phyloP scores from a whole-genome alignment of 1,284 basidiomycete species.

The Cutaneotrichosporon cavernicola region DNA sequence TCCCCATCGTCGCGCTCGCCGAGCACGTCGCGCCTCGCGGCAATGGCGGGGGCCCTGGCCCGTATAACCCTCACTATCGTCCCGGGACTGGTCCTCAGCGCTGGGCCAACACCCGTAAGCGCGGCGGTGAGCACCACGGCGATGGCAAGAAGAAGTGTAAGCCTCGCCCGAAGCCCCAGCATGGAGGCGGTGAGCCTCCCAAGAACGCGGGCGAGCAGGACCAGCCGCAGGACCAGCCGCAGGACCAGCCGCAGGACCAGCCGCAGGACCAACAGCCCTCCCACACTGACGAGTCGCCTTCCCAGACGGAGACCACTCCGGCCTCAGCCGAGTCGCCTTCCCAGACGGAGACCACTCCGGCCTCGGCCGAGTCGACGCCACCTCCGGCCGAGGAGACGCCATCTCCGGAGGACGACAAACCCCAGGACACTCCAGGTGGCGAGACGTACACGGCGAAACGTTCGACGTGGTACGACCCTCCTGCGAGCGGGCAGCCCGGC shows the following conservation, averaged over 20 bases:
- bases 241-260: not conserved
- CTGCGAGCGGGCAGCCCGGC: slow-evolving; percentile 23
- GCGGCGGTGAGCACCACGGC: not conserved
- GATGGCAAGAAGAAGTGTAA: not conserved
- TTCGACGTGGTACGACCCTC: slow-evolving; percentile 46
- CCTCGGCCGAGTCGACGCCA: slow-evolving; percentile 20
- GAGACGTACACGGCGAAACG: slow-evolving; percentile 46
- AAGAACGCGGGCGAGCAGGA: not conserved
- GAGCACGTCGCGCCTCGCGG: not conserved
- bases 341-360: slow-evolving; percentile 4
- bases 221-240: not conserved
- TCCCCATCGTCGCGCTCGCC: slow-evolving; percentile 7
- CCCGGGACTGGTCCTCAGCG: not conserved
- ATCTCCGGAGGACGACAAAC: not conserved
- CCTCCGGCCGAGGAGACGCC: slow-evolving; percentile 3
- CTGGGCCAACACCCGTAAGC: not conserved
- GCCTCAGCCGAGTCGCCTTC: not conserved
- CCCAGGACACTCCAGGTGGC: slow-evolving; percentile 27
- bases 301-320: not conserved
- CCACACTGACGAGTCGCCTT: not conserved
- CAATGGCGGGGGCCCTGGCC: not conserved
- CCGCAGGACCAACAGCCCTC: not conserved
- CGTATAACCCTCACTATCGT: not conserved
- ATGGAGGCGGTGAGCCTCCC: too few relatives aligned
- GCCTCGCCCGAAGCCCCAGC: not conserved